Evolutionary conservation across 768 basidiomycete species (phyloP).

Genomic region (Nidularia sp.): DNA sequence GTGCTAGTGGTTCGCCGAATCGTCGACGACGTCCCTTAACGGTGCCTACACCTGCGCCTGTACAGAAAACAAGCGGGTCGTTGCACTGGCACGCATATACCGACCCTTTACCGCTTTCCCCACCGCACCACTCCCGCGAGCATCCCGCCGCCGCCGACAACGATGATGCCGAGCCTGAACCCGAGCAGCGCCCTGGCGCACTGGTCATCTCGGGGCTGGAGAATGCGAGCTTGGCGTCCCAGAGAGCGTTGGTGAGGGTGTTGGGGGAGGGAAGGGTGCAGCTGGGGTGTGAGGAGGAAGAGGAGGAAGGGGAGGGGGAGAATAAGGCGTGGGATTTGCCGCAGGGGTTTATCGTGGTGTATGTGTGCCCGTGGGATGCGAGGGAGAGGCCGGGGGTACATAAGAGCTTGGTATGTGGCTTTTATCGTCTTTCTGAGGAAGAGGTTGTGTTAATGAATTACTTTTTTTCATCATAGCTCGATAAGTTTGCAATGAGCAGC

Average conservation of each 20-base stretch:
- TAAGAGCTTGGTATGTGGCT: constrained; percentile 54
- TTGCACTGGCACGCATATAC: neutral
- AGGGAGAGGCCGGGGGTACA: constrained; percentile 64
- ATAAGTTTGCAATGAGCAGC: constrained; percentile 76
- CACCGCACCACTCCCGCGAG: neutral
- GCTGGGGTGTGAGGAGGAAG: constrained; percentile 22
- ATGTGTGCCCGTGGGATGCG: constrained; percentile 63
- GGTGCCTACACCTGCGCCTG: no score
- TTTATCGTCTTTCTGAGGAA: neutral
- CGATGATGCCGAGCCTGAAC: constrained; percentile 5
- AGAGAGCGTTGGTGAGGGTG: constrained; percentile 51
- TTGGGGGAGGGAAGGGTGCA: constrained; percentile 48
- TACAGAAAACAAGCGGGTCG: neutral
- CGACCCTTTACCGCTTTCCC: neutral
- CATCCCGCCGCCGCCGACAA: no score
- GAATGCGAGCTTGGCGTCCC: constrained; percentile 46
- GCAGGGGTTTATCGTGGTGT: constrained; percentile 66
- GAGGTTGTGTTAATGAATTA: constrained; percentile 1
- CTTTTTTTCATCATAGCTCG: constrained; percentile 42
- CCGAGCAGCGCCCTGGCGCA: constrained; percentile 24
- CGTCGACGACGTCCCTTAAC: no score
- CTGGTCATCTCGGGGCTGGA: constrained; percentile 74
- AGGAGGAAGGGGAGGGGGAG: constrained; percentile 7
- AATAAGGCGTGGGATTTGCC: constrained; percentile 55
- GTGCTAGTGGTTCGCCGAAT: no score